phyloP scores from a whole-genome alignment of 129 eudicot genomes.

The Kitagawia praeruptora region DNA sequence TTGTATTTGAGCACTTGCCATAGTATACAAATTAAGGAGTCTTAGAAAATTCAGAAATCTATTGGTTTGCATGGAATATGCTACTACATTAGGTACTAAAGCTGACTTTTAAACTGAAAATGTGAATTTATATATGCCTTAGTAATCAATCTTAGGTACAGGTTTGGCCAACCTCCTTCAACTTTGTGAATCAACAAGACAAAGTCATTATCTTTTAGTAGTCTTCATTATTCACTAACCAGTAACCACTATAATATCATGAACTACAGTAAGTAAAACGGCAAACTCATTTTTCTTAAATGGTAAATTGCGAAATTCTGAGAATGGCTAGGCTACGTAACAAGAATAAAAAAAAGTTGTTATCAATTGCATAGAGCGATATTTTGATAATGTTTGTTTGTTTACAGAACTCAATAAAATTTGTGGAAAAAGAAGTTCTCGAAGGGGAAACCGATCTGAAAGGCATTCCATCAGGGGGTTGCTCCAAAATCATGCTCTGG shows the following conservation, averaged over 20 bases:
- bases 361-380: neutral
- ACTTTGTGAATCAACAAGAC: neutral
- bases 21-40: neutral
- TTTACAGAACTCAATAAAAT: slow-evolving; percentile 69
- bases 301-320: neutral
- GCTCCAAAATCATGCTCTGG: slow-evolving; percentile 82
- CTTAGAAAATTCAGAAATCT: neutral
- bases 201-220: neutral
- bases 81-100: neutral
- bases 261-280: too few species aligned
- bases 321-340: neutral
- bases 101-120: neutral
- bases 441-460: slow-evolving; percentile 78
- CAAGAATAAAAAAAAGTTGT: neutral
- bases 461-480: slow-evolving; percentile 62
- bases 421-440: slow-evolving; percentile 72
- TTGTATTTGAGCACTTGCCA: too few species aligned
- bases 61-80: neutral
- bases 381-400: neutral
- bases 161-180: slow-evolving; percentile 5
- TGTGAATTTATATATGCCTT: neutral
- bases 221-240: neutral
- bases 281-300: neutral
- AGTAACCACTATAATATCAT: neutral
- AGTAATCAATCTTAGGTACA: neutral